phyloP scores from a whole-genome alignment of 768 basidiomycete genomes.

The Rhizopogon salebrosus region DNA sequence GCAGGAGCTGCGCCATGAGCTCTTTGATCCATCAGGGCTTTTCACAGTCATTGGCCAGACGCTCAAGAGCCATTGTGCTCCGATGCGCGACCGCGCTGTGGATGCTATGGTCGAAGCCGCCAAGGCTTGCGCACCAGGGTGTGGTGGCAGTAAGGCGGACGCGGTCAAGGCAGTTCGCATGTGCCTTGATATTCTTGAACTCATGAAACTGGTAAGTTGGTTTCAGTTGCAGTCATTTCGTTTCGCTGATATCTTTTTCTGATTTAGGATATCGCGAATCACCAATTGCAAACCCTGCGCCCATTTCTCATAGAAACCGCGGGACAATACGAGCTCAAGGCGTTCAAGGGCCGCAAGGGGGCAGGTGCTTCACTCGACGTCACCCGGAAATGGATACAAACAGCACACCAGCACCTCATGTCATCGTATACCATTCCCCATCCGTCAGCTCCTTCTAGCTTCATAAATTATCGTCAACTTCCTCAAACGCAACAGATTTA shows the following conservation, averaged over 20 bases:
- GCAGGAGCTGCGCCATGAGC: slow-evolving; percentile 70
- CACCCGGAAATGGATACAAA: slow-evolving; percentile 62
- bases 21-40: slow-evolving; percentile 76
- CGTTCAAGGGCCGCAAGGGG: slow-evolving; percentile 60
- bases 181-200: slow-evolving; percentile 87
- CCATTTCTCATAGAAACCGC: slow-evolving; percentile 83
- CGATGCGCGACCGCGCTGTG: slow-evolving; percentile 83
- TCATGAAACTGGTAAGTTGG: slow-evolving; percentile 86
- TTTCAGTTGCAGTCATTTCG: slow-evolving; percentile 10
- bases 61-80: slow-evolving; percentile 88
- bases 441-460: slow-evolving; percentile 36
- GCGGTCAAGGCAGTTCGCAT: slow-evolving; percentile 71
- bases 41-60: slow-evolving; percentile 76
- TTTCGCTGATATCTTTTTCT: slow-evolving; percentile 15
- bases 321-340: slow-evolving; percentile 72
- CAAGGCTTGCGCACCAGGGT: slow-evolving; percentile 49
- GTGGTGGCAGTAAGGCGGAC: slow-evolving; percentile 50
- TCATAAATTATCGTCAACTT: slow-evolving; percentile 39
- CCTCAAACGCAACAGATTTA: slow-evolving; percentile 42
- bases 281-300: slow-evolving; percentile 88
- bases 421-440: slow-evolving; percentile 37
- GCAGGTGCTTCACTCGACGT: slow-evolving; percentile 39
- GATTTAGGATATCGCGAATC: slow-evolving; percentile 88
- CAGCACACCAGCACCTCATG: slow-evolving; percentile 44
- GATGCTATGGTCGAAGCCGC: slow-evolving; percentile 79